These are phyloP conservation scores for Sclerotinia subarctica DNA, from an alignment of 2,329 filamentous ascomycete genomes.

Conservation along the genomic window DNA sequence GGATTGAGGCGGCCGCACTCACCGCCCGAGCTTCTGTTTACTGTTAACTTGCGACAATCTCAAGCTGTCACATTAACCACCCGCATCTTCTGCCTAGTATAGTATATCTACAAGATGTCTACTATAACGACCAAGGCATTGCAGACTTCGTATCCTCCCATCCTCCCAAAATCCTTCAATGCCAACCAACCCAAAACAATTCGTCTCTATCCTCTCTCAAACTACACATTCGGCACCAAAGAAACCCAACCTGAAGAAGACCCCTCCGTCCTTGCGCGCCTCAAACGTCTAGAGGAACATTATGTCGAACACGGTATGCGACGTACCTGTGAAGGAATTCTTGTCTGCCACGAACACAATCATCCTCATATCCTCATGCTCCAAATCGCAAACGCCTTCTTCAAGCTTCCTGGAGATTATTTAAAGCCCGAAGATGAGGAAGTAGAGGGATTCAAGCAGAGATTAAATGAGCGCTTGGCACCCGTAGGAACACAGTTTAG, in stretches of 20 bases:
- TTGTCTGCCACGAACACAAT: slow-evolving; percentile 98
- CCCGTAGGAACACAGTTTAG: slow-evolving; percentile 80
- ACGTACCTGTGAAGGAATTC: slow-evolving; percentile 91
- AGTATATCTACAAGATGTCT: slow-evolving; percentile 59
- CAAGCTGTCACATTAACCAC: neutral
- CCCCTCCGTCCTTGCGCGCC: slow-evolving; percentile 84
- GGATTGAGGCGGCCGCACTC: neutral
- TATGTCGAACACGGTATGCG: slow-evolving; percentile 92
- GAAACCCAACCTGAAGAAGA: slow-evolving; percentile 98
- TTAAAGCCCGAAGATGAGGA: slow-evolving; percentile 86
- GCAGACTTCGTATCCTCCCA: slow-evolving; percentile 75
- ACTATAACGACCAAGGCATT: slow-evolving; percentile 74
- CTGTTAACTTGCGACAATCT: neutral
- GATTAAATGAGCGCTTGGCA: slow-evolving; percentile 88
- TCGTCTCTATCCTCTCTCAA: slow-evolving; percentile 88
- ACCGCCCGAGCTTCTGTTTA: slow-evolving; percentile 14
- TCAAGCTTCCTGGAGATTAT: slow-evolving; percentile 97
- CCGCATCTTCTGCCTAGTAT: neutral
- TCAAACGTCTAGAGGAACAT: slow-evolving; percentile 95
- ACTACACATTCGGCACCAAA: slow-evolving; percentile 98
- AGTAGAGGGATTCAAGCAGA: slow-evolving; percentile 87
- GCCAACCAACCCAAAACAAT: slow-evolving; percentile 86
- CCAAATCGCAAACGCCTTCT: slow-evolving; percentile 98
- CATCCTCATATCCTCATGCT: slow-evolving; percentile 98
- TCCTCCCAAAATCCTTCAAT: slow-evolving; percentile 79